Percentiles rank a stretch among this genome's conserved stretches.
Conservation (phyloP, 2,329 filamentous ascomycete genomes). For the Zymoseptoria brevis region DNA sequence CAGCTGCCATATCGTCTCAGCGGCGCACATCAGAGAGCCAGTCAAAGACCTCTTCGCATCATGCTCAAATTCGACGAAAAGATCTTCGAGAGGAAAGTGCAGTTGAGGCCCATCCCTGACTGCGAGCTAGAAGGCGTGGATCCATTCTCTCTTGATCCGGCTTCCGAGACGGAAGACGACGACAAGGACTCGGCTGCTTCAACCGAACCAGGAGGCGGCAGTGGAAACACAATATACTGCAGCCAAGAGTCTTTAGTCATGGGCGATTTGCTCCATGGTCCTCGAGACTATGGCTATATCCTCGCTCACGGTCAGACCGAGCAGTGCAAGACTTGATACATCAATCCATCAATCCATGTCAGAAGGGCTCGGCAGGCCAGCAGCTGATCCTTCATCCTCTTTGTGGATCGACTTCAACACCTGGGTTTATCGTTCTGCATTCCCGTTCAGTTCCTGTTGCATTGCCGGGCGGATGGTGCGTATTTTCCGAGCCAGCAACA, state of each 20-base stretch:
- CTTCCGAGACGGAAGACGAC: neutral
- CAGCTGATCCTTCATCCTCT: neutral
- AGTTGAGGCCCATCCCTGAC: neutral
- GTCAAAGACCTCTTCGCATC: neutral
- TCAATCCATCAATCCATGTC: neutral
- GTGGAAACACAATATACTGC: neutral
- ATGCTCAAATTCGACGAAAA: constrained; percentile 3
- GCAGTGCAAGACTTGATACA: neutral
- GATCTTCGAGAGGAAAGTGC: neutral
- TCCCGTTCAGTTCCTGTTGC: neutral
- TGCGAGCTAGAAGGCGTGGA: constrained; percentile 2
- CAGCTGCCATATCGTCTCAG: constrained; percentile 1
- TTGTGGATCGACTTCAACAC: neutral
- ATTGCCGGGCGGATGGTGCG: neutral
- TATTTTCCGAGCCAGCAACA: neutral
- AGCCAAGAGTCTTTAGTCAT: neutral
- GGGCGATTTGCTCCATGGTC: neutral
- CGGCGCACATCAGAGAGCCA: neutral
- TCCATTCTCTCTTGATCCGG: neutral
- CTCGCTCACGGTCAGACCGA: neutral
- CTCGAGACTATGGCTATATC: neutral
- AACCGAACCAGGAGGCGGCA: neutral
- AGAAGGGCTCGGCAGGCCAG: neutral
- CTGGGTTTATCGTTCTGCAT: neutral
- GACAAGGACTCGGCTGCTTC: neutral